phyloP scores from a whole-genome alignment of 2,329 filamentous ascomycete species.

The Colletotrichum sp. region DNA sequence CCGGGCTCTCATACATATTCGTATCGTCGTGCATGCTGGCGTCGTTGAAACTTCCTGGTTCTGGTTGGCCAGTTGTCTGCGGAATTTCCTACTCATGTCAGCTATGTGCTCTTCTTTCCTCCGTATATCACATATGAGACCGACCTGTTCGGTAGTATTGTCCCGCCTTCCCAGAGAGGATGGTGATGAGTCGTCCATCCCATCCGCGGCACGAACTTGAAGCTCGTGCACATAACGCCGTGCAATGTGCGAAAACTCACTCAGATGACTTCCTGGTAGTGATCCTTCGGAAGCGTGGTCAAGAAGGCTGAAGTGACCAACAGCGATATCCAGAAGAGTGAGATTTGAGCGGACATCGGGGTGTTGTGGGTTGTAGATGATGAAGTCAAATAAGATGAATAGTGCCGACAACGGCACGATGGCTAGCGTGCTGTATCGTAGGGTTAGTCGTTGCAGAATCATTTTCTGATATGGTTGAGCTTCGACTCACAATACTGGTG shows the following conservation, averaged over 20 bases:
- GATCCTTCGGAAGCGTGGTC: not conserved
- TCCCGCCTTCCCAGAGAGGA: not conserved
- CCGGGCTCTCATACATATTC: not conserved
- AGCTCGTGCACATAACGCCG: not conserved
- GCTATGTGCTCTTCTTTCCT: not conserved
- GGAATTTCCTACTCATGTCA: not conserved
- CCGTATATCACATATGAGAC: not conserved
- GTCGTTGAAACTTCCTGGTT: not conserved
- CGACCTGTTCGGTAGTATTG: not conserved
- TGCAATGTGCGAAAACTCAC: not conserved
- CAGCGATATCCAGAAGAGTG: not conserved
- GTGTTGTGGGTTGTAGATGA: accelerated
- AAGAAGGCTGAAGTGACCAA: not conserved
- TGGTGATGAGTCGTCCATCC: too few species aligned
- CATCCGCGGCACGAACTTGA: not conserved
- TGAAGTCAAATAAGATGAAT: not conserved
- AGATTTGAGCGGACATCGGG: not conserved
- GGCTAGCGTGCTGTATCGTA: not conserved
- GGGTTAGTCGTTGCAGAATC: not conserved
- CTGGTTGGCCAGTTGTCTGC: accelerated
- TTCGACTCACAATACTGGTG: not conserved
- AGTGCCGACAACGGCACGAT: not conserved
- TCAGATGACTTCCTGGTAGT: not conserved
- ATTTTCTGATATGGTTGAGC: not conserved
- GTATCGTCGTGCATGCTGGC: not conserved